phyloP scores from a whole-genome alignment of 306 rosid species.

The Castanea sativa region DNA sequence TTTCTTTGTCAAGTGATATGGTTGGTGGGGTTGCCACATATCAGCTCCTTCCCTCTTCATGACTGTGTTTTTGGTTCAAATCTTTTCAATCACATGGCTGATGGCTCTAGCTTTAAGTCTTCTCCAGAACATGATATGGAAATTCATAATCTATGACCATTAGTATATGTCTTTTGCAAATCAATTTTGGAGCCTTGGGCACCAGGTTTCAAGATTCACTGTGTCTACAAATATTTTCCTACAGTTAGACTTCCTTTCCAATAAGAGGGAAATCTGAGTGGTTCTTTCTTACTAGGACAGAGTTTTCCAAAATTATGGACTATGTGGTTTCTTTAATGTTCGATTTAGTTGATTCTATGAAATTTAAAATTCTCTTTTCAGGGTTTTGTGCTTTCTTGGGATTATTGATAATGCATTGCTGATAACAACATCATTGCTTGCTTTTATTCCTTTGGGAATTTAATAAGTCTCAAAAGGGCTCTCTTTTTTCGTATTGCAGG shows the following conservation, averaged over 20 bases:
- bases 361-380: not conserved
- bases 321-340: not conserved
- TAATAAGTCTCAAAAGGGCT: not conserved
- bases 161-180: constrained; percentile 2
- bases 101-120: constrained; percentile 24
- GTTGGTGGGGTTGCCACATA: constrained; percentile 13
- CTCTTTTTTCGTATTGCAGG: constrained; percentile 2
- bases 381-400: constrained; percentile 8
- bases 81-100: constrained; percentile 34
- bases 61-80: constrained; percentile 14
- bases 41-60: constrained; percentile 5
- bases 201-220: not conserved
- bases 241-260: not conserved
- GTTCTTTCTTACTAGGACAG: not conserved
- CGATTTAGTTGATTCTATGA: not conserved
- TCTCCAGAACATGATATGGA: constrained; percentile 10
- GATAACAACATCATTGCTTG: constrained; percentile 16
- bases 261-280: not conserved
- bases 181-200: constrained; percentile 7
- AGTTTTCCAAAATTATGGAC: not conserved
- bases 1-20: not conserved
- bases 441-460: constrained; percentile 2
- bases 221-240: constrained; percentile 2
- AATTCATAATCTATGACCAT: constrained; percentile 7
- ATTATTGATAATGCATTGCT: constrained; percentile 2